Evolutionary conservation across 2,329 filamentous ascomycete genomes (phyloP), one percentile per base, ranked within the genome.

Genomic region (Sarocladiaceae sp.): DNA sequence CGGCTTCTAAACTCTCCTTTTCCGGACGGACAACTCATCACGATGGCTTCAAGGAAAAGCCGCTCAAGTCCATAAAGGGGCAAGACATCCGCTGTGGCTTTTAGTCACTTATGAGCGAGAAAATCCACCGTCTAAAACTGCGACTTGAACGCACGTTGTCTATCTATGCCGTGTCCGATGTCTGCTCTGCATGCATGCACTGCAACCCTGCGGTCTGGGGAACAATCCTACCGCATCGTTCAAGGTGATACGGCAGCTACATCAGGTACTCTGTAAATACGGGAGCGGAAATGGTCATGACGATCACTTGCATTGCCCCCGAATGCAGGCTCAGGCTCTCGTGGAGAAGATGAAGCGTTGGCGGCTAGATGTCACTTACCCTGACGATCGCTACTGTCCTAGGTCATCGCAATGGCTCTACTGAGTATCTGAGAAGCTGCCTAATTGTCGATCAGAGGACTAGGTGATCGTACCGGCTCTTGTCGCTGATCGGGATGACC

Each of bases 161-260:
- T 27, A 41, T 7, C 23, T 24, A n/a, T 41, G 24, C 37, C 37
- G 37, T 39, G 34, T 39, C 11, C 20, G 34, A 39, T 16, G 21
- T 24, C 15, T 29, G 13, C 15, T 6, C 15, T 27, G 4, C 21
- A n/a, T n/a, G n/a, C n/a, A n/a, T 41, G 37, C 37, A 23, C 24
- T 41, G 37, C n/a, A 41, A 41, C 37, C 37, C 24, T 29, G 20
- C 37, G 6, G 29, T 5, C 6, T 23, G 20, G 37, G 15, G 23
- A 16, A 18, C 13, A 10, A 41, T 41, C 23, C 23, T 27, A 29
- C 23, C n/a, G n/a, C n/a, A 15, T 6, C 13, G n/a, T 15, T 12
- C n/a, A 41, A 13, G 23, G 29, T 12, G 29, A 29, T 35, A 5
- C 26, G 37, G 23, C 21, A 29, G 23, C 23, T 13, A 41, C n/a